Evolutionary conservation across 495 filamentous ascomycete genomes (phyloP), one percentile per base, ranked within the genome.

Genomic region (Podospora appendiculata): DNA sequence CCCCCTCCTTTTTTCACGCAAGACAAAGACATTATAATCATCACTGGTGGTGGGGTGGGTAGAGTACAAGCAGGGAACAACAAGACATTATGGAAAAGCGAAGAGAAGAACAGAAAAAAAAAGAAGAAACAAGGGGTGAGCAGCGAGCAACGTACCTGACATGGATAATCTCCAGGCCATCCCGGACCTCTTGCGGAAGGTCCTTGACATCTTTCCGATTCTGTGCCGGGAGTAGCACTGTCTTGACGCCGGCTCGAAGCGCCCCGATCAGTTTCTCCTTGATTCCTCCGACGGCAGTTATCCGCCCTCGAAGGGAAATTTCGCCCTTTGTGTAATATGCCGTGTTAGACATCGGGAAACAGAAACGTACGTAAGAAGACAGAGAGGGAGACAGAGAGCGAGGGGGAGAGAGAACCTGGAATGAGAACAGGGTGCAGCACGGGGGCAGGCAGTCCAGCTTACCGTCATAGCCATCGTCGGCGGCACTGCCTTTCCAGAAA

Each of bases 221-320:
- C 55, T 85, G 81, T 40, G 85, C 79, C 33, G 93, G 93, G 34
- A 99, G 74, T 50, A 99, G 71, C 34, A 97, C 93, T 39, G 87
- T 93, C 76, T 93, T 94, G 47, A 99, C 93, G 19, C 93, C 93
- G 16, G 93, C 94, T 54, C 91, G 83, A 57, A 91, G 70, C 32
- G 93, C 94, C 11, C 93, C 93, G 63, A 99, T 97, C 32, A 97
- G 74, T 67, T 99, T 99, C 81, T 99, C 93, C 76, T 96, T 96
- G 70, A 97, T 97, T 18, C 94, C 93, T 17, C 93, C 93, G 51
- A 95, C 91, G 9, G 89, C 87, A 72, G 74, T 79, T 47, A 99
- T 85, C 54, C 89, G 81, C 11, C 93, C 93, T 13, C 94, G 79
- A 34, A 99, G 79, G 55, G 86, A 87, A 40, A 97, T 82, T 67